phyloP scores from a whole-genome alignment of 805 yeast species.

The Teunomyces atbi region DNA sequence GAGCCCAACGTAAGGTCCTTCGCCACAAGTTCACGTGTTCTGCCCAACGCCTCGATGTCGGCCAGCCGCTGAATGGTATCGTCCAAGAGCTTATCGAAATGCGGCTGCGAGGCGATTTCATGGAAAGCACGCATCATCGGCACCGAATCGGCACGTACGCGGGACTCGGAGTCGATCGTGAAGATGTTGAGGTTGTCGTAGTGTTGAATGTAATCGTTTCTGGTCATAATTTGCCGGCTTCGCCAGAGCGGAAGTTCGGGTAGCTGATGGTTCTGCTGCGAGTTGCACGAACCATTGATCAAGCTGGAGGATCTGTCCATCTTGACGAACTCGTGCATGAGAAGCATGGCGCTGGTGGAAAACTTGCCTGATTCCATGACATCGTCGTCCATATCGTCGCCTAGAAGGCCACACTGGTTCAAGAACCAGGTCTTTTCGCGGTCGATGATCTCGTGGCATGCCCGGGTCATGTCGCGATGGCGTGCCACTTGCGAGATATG shows the following conservation, averaged over 20 bases:
- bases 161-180: constrained; percentile 70
- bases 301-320: constrained; percentile 48
- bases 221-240: constrained; percentile 80
- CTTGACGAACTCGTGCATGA: constrained; percentile 69
- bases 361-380: constrained; percentile 84
- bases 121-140: constrained; percentile 90
- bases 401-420: constrained; percentile 77
- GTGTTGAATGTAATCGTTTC: constrained; percentile 73
- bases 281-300: constrained; percentile 10
- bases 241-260: constrained; percentile 83
- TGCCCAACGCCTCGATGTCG: constrained; percentile 72
- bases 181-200: constrained; percentile 77
- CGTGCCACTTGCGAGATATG: constrained; percentile 71
- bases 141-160: constrained; percentile 76
- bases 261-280: constrained; percentile 45
- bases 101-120: constrained; percentile 70
- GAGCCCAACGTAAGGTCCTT: constrained; percentile 65
- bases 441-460: constrained; percentile 71
- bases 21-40: constrained; percentile 73
- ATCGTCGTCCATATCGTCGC: constrained; percentile 82
- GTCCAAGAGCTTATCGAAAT: constrained; percentile 62
- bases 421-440: constrained; percentile 83
- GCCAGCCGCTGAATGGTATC: constrained; percentile 67
- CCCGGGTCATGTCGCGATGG: constrained; percentile 52
- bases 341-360: constrained; percentile 67